A percentile compares a stretch with the other conserved stretches of the same genome.
Conservation (phyloP, 306 rosid species). For the Biancaea sappan region DNA sequence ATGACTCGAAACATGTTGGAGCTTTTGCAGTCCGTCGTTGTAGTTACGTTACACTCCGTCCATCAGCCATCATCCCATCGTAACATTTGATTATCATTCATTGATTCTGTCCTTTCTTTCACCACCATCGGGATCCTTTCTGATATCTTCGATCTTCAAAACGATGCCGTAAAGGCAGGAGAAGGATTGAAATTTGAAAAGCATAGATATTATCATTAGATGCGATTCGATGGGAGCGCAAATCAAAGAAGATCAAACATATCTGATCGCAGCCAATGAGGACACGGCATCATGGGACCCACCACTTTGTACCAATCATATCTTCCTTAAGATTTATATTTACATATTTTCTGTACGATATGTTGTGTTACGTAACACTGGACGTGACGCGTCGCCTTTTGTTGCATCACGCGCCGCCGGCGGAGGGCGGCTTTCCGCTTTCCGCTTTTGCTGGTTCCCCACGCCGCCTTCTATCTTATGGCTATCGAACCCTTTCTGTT, state of each 20-base stretch:
- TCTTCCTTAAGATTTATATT: constrained; percentile 30
- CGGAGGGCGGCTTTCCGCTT: constrained; percentile 23
- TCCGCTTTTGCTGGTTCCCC: background rate
- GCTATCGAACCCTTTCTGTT: too few relatives aligned
- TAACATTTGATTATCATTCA: too few relatives aligned
- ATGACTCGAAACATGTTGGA: background rate
- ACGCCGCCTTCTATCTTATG: too few relatives aligned
- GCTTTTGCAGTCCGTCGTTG: background rate
- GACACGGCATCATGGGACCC: background rate
- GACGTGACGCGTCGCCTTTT: background rate
- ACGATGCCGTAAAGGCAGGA: background rate
- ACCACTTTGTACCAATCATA: constrained; percentile 26
- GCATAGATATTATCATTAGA: too few relatives aligned
- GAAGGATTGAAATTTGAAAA: background rate
- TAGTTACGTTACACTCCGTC: background rate
- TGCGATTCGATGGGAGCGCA: background rate
- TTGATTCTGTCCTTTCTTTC: background rate
- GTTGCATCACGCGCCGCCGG: background rate
- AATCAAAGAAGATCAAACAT: background rate
- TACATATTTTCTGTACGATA: too few relatives aligned
- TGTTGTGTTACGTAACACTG: too few relatives aligned
- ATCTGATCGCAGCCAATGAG: background rate
- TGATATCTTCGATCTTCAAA: background rate
- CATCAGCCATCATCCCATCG: background rate
- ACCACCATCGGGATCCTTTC: too few relatives aligned